Evolutionary conservation across 192 early-diverging fungal genomes (phyloP), one percentile per base, ranked within the genome.

Genomic region (Backusella macrospora): DNA sequence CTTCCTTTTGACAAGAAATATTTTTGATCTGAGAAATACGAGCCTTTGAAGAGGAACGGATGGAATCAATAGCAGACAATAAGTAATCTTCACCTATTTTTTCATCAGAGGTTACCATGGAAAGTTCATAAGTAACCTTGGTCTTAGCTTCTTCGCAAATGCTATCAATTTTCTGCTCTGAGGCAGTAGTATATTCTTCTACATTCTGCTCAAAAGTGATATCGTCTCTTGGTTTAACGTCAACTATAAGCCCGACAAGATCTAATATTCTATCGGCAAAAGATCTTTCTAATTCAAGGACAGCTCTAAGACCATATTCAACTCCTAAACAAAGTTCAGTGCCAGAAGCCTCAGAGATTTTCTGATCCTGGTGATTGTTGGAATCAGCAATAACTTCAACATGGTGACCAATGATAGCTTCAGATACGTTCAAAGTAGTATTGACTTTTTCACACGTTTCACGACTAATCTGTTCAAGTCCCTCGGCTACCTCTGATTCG

Each of bases 61-160:
- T 34, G 13, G 47, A 52, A 6, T 70, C 68, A 49, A 70, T 47
- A 6, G 48, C 26, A 49, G 68, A 6, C 6, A 62, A 9, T 9
- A 62, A 62, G 34, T 16, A 23, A 1, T 70, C 26, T 39, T 70
- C 37, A 1, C 34, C 68, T 9, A 26, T 6, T 10, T 62, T 62
- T 62, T 62, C 62, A 62, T 62, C 6, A 62, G 62, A 37, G 7
- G 49, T 6, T 14, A 62, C 62, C 34, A 37, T 37, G 14, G 62
- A 37, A 14, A 62, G 14, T 37, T 62, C 62, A 29, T 62, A 37
- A 10, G 21, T 13, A 14, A 39, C 21, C 47, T 70, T 70, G 23
- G 40, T 37, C 18, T 70, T 70, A 47, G 68, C 68, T 37, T 70
- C 26, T 26, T 70, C 29, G 14, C 45, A 70, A 15, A 70, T 47